These are phyloP conservation scores for Mortierella alpina DNA, from an alignment of 192 early-diverging fungal genomes.

Conservation along the genomic window DNA sequence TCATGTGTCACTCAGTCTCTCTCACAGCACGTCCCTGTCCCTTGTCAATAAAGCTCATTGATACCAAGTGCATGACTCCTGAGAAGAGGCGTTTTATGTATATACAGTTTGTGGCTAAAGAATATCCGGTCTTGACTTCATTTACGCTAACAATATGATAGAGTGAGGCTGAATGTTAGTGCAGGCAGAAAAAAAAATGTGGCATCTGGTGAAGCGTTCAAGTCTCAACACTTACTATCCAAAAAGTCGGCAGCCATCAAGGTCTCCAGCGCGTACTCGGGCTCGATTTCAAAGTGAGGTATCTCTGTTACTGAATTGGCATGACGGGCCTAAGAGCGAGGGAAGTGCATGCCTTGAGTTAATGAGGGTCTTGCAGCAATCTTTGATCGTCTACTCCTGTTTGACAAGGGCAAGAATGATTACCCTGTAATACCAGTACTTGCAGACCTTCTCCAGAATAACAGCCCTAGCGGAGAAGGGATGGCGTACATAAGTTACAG, in stretches of 20 bases:
- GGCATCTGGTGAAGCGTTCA: neutral
- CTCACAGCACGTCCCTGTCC: neutral
- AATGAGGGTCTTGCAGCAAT: neutral
- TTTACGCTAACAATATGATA: no score
- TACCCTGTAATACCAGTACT: conserved; percentile 94
- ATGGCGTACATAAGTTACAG: no score
- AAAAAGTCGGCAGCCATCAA: conserved; percentile 97
- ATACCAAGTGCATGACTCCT: neutral
- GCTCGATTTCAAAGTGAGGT: conserved; percentile 91
- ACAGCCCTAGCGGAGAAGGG: conserved; percentile 69
- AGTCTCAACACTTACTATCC: conserved; percentile 72
- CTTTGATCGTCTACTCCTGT: neutral
- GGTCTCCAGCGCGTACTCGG: conserved; percentile 89
- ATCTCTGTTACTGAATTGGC: conserved; percentile 70
- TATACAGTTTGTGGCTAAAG: neutral
- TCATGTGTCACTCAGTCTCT: neutral
- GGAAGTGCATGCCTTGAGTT: neutral
- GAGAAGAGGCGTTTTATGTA: neutral
- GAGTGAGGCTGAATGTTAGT: neutral
- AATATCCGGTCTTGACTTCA: no score
- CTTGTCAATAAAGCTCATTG: neutral
- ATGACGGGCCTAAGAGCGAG: conserved; percentile 25
- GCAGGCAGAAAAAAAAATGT: neutral
- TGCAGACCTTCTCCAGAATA: conserved; percentile 93
- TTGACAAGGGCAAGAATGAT: conserved; percentile 35